Evolutionary conservation across 306 rosid genomes (phyloP).

Genomic region (Glycine tomentella): DNA sequence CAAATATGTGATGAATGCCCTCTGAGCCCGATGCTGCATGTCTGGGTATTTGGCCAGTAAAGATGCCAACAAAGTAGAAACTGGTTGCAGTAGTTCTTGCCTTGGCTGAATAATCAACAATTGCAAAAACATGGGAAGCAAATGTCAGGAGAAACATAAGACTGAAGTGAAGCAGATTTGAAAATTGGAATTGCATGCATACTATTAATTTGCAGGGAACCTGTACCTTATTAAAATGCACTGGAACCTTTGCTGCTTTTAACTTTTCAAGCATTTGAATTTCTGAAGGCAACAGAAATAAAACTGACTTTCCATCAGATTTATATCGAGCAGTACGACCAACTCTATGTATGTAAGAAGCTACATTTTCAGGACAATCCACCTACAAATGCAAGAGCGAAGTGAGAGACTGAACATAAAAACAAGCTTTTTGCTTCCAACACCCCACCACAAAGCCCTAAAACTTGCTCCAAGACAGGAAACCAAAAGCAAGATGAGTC

Average conservation of each 20-base stretch:
- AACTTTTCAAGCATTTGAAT: slow-evolving; percentile 78
- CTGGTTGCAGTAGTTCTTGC: slow-evolving; percentile 68
- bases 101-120: slow-evolving; percentile 70
- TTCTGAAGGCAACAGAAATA: slow-evolving; percentile 86
- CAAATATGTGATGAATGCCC: slow-evolving; percentile 79
- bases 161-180: neutral
- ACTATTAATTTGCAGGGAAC: slow-evolving; percentile 30
- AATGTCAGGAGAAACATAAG: no score
- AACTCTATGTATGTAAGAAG: slow-evolving; percentile 92
- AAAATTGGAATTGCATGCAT: neutral
- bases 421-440: slow-evolving; percentile 29
- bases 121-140: slow-evolving; percentile 42
- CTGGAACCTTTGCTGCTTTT: slow-evolving; percentile 74
- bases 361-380: slow-evolving; percentile 92
- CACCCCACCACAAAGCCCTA: neutral
- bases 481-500: slow-evolving; percentile 37
- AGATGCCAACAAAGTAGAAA: slow-evolving; percentile 76
- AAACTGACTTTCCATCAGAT: slow-evolving; percentile 78
- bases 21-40: slow-evolving; percentile 73
- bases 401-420: slow-evolving; percentile 22
- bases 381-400: slow-evolving; percentile 56
- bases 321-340: slow-evolving; percentile 95
- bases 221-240: slow-evolving; percentile 71
- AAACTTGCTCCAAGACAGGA: slow-evolving; percentile 14
- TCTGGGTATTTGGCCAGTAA: slow-evolving; percentile 83